Evolutionary conservation across 495 filamentous ascomycete species (phyloP).

Genomic region (Pseudoneurospora amorphoporcata): DNA sequence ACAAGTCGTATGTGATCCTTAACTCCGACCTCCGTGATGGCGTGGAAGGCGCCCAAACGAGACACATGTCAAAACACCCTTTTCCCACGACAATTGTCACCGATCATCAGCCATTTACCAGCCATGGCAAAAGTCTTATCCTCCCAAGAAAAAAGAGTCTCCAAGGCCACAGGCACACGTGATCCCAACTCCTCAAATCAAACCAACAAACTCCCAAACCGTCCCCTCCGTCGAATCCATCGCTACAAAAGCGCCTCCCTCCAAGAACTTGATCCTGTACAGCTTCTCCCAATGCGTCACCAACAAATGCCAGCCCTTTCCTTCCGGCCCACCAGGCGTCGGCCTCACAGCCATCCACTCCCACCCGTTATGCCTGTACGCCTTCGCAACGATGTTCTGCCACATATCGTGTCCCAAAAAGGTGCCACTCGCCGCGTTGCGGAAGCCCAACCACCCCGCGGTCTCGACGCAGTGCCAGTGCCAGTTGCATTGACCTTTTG

Average conservation of each 20-base stretch:
- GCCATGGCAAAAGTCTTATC: not conserved
- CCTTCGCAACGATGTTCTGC: not conserved
- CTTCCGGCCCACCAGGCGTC: not conserved
- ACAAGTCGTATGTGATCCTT: not conserved
- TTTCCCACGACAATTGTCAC: not conserved
- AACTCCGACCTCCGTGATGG: not conserved
- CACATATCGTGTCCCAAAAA: not conserved
- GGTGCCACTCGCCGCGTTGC: not conserved
- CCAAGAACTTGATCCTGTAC: not conserved
- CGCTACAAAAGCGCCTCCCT: not conserved
- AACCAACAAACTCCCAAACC: not conserved
- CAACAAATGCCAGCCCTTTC: not conserved
- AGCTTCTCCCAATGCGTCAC: not conserved
- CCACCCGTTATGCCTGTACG: not conserved
- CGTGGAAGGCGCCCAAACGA: not conserved
- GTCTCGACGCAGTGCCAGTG: not conserved
- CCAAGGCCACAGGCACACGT: not conserved
- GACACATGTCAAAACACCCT: not conserved
- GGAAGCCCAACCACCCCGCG: not conserved
- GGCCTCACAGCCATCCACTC: not conserved
- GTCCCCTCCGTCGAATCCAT: not conserved
- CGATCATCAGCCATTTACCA: not conserved
- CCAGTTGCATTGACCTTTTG: not conserved
- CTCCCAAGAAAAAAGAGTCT: not conserved
- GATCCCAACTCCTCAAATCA: not conserved